Evolutionary conservation across 768 basidiomycete genomes (phyloP), one percentile per base, ranked within the genome.

Genomic region (Agrocybe pediades): DNA sequence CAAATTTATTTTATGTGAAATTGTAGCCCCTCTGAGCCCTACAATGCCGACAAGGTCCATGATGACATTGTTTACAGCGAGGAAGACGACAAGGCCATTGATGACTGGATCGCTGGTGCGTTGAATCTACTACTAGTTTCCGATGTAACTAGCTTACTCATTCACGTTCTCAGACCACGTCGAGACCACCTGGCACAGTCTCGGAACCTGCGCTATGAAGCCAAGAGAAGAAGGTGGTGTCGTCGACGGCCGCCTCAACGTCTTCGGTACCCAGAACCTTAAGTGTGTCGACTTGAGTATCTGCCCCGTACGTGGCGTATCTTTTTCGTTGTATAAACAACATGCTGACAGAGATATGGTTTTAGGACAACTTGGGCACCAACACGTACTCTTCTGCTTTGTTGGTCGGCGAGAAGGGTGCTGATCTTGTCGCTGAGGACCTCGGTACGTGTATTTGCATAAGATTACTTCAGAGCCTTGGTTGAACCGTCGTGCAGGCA

Each of bases 101-200:
- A 88, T 62, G 79, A 86, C 57, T 87, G 85, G 86, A 71, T 85
- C 55, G 70, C 83, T 45, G 81, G 72, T 73, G 41, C 24, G 70
- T 61, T 13, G 7, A 33, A 16, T 23, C 20, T 47, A 13, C 17
- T 3, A 3, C 25, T 6, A n/a, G 16, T 8, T 15, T 44, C 23
- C 6, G n/a, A 11, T 39, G 2, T 25, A 55, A 13, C 41, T 41
- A 13, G 24, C 11, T 58, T 70, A 76, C 54, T 79, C 74, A 74
- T 58, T 78, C 11, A 5, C 9, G 25, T 51, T n/a, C n/a, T 68
- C 77, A 59, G 82, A 86, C 66, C 85, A 87, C 65, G 86, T 88
- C 61, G 87, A 87, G 75, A 87, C 87, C 9, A 88, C 86, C 51
- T 88, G 87, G 87, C 87, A 88, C 75, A 84, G 82, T 65, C 74